These are phyloP conservation scores for Melampsora larici-populina DNA, from an alignment of 1,284 basidiomycete species.

Conservation along the genomic window DNA sequence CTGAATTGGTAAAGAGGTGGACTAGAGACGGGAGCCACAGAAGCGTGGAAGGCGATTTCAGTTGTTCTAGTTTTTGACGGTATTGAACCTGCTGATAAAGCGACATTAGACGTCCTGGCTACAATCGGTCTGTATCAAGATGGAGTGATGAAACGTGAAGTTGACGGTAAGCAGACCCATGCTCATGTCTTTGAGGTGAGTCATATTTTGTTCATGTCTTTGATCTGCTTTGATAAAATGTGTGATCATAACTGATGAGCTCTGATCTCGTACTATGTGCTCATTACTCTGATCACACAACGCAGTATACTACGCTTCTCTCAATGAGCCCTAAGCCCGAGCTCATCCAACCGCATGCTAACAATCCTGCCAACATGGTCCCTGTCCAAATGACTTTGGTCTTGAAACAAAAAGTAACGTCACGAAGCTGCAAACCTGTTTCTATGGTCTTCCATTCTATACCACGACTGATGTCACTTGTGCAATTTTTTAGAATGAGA, in stretches of 20 bases:
- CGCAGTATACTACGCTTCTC: conserved; percentile 39
- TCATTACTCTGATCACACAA: not conserved
- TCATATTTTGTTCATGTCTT: not conserved
- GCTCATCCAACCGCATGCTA: conserved; percentile 34
- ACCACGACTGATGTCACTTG: not conserved
- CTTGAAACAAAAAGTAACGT: conserved; percentile 39
- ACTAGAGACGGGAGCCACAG: conserved; percentile 69
- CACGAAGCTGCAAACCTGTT: not conserved
- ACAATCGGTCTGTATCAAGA: conserved; percentile 85
- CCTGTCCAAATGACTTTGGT: conserved; percentile 72
- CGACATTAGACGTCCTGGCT: conserved; percentile 78
- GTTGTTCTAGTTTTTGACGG: conserved; percentile 83
- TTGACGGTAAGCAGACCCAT: conserved; percentile 86
- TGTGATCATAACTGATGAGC: not conserved
- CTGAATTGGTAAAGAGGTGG: conserved; percentile 62
- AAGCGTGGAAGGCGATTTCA: conserved; percentile 83
- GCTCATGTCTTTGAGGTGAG: conserved; percentile 24
- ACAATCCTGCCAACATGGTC: conserved; percentile 69
- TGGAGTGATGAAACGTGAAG: conserved; percentile 88
- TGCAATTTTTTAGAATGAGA: conserved; percentile 70
- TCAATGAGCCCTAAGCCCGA: conserved; percentile 38
- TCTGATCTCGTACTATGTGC: not conserved
- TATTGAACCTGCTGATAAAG: conserved; percentile 92
- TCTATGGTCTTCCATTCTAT: not conserved
- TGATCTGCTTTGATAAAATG: not conserved